A percentile compares a stretch with the other conserved stretches of the same genome.
These are phyloP conservation scores for Diversispora eburnea DNA, from an alignment of 192 early-diverging fungal genomes.

Conservation along the genomic window DNA sequence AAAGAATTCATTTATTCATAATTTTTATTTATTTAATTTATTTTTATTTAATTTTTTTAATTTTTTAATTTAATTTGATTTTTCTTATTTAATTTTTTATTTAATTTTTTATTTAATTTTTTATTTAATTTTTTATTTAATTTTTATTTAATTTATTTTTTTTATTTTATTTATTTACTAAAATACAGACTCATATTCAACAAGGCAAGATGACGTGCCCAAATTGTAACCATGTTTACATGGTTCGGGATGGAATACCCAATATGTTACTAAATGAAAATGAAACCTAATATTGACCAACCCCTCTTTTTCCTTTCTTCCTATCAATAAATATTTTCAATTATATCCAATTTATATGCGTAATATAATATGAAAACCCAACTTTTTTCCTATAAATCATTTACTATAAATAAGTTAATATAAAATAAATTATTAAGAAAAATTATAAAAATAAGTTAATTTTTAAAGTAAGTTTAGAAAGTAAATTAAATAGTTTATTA, in stretches of 20 bases:
- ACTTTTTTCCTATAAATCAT: too few relatives aligned
- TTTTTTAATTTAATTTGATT: neutral
- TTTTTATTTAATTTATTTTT: neutral
- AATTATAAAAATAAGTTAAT: too few relatives aligned
- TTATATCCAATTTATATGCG: too few relatives aligned
- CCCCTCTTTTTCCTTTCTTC: too few relatives aligned
- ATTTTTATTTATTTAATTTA: neutral
- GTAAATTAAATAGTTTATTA: too few relatives aligned
- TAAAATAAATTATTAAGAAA: too few relatives aligned
- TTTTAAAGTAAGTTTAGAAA: too few relatives aligned
- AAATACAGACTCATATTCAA: conserved; percentile 69
- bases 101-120: neutral
- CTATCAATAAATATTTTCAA: too few relatives aligned
- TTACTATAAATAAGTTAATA: too few relatives aligned
- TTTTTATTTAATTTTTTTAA: neutral
- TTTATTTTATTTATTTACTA: neutral
- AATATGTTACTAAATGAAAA: conserved; percentile 85
- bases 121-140: neutral
- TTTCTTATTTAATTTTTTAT: neutral
- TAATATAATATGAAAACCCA: too few relatives aligned
- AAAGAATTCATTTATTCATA: neutral
- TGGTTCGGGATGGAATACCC: conserved; percentile 90
- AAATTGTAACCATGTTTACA: conserved; percentile 85
- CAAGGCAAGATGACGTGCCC: conserved; percentile 90
- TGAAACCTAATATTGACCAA: conserved; percentile 53